These are phyloP conservation scores for Panicum hallii DNA, from an alignment of 202 grass and related monocot genomes.

Conservation along the genomic window DNA sequence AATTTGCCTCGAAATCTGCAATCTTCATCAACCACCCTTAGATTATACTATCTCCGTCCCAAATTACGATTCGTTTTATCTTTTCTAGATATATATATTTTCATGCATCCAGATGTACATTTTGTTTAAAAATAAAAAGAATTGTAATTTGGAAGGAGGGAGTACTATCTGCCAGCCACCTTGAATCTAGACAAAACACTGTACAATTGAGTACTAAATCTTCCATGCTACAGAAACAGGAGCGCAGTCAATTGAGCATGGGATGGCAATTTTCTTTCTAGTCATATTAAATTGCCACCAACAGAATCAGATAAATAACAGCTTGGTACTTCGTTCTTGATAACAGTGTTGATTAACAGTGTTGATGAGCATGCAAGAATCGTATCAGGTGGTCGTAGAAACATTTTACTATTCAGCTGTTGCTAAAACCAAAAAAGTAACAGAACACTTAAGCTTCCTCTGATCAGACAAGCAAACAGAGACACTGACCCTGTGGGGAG, in stretches of 20 bases:
- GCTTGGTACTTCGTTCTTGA: not conserved
- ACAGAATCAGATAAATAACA: not conserved
- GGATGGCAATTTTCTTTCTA: not conserved
- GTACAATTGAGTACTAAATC: not conserved
- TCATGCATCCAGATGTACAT: no score
- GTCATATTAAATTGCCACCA: not conserved
- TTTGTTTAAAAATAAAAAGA: no score
- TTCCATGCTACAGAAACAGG: constrained; percentile 15
- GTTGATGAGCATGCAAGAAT: not conserved
- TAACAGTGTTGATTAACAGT: not conserved
- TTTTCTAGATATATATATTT: no score
- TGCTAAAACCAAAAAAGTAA: not conserved
- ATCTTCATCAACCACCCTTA: not conserved
- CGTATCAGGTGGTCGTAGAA: not conserved
- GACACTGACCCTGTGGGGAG: constrained; percentile 73
- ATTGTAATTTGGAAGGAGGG: no score
- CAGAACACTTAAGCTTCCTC: not conserved
- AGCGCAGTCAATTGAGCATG: not conserved
- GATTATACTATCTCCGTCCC: not conserved
- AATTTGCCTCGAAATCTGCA: not conserved
- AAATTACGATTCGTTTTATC: no score
- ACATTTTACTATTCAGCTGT: not conserved
- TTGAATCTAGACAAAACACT: not conserved
- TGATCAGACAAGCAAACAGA: not conserved
- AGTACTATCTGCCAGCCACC: not conserved